These are phyloP conservation scores for Barbarea vulgaris DNA, from an alignment of 345 rosid genomes.

Conservation along the genomic window DNA sequence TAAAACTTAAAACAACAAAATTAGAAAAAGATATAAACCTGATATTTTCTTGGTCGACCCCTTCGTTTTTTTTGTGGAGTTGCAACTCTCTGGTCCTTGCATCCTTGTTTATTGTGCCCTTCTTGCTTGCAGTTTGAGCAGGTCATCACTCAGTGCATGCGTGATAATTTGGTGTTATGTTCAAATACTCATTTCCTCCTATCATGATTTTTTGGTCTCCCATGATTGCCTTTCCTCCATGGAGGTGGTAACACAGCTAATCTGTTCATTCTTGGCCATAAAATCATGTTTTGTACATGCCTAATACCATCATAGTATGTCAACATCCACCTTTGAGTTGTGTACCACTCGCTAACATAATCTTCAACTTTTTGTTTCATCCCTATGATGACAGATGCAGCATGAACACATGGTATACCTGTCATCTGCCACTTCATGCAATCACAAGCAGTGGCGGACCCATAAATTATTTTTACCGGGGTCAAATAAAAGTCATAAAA, in stretches of 20 bases:
- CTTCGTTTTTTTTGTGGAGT: background rate
- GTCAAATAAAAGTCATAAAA: too few species aligned
- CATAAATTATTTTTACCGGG: too few species aligned
- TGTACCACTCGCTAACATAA: background rate
- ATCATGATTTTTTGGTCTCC: background rate
- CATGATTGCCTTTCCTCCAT: background rate
- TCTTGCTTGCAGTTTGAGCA: background rate
- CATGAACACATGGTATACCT: background rate
- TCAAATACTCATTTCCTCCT: background rate
- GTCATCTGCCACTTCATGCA: background rate
- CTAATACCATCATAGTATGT: background rate
- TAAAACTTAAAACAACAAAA: too few species aligned
- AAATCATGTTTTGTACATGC: background rate
- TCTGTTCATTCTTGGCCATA: background rate
- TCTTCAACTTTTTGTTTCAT: background rate
- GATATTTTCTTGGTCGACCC: background rate
- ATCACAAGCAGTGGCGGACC: too few species aligned
- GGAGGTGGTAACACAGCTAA: background rate
- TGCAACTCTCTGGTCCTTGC: background rate
- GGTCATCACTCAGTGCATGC: background rate
- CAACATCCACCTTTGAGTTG: background rate
- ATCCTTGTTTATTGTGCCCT: background rate
- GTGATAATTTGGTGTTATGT: background rate
- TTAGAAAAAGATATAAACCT: background rate
- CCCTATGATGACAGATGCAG: background rate